These are phyloP conservation scores for Westerdykella sp. DNA, from an alignment of 2,329 filamentous ascomycete species.

Conservation along the genomic window DNA sequence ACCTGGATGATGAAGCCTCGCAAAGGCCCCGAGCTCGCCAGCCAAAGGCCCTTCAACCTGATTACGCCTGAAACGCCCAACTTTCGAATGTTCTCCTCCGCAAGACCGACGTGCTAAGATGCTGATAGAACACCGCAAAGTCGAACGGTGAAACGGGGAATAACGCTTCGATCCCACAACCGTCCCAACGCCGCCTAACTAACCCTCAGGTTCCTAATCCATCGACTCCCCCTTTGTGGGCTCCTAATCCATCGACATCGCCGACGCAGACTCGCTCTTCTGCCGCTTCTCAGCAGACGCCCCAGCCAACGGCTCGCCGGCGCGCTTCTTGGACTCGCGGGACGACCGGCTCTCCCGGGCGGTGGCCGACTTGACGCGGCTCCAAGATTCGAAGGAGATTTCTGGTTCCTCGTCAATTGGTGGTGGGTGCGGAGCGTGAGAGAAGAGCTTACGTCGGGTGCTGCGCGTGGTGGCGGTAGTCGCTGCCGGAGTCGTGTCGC, in stretches of 20 bases:
- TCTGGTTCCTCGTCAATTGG: slow-evolving; percentile 11
- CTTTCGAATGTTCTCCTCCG: no score
- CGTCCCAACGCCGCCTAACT: no score
- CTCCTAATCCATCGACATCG: slow-evolving; percentile 18
- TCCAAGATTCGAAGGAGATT: slow-evolving; percentile 59
- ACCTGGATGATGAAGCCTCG: no score
- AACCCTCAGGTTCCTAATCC: no score
- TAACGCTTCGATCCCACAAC: no score
- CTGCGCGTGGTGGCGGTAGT: slow-evolving; percentile 52
- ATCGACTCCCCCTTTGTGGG: no score
- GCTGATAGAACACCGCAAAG: no score
- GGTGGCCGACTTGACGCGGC: slow-evolving; percentile 52
- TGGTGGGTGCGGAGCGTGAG: neutral
- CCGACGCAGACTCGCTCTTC: slow-evolving; percentile 25
- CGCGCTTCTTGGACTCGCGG: slow-evolving; percentile 34
- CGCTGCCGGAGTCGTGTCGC: slow-evolving; percentile 37
- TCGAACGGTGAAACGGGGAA: no score
- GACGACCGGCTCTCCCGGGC: slow-evolving; percentile 28
- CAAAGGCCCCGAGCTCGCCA: no score
- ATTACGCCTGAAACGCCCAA: no score
- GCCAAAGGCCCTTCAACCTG: no score
- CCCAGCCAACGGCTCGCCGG: slow-evolving; percentile 25
- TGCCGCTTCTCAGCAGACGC: slow-evolving; percentile 26
- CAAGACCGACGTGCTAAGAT: no score
- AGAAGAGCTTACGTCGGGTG: slow-evolving; percentile 50